Percentiles rank a stretch among this genome's conserved stretches.
Conservation (phyloP, 352 stramenopile genomes). For the Nothophytophthora sp. region DNA sequence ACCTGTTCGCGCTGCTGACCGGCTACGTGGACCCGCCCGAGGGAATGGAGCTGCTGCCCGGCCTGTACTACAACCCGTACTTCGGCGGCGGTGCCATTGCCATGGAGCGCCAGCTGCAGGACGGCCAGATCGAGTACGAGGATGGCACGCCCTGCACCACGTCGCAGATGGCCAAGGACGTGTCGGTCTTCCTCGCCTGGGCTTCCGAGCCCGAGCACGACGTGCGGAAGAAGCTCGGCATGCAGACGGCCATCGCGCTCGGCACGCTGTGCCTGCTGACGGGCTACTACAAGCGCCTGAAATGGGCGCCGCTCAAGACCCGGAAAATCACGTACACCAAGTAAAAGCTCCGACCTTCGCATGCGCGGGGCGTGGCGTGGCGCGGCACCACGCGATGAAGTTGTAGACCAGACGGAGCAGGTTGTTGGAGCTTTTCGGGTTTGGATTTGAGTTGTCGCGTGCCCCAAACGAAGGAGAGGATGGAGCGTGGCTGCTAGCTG, state of each 20-base stretch:
- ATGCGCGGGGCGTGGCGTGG: conserved; percentile 8
- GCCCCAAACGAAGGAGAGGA: conserved; percentile 9
- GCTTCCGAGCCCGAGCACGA: conserved; percentile 97
- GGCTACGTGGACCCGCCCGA: conserved; percentile 96
- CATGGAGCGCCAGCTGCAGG: conserved; percentile 97
- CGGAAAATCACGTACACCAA: conserved; percentile 99
- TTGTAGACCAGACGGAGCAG: conserved; percentile 16
- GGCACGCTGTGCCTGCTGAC: conserved; percentile 91
- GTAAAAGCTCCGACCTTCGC: conserved; percentile 45
- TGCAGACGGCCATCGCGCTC: conserved; percentile 94
- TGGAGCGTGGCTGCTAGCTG: conserved; percentile 10
- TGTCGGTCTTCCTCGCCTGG: conserved; percentile 98
- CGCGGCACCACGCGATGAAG: conserved; percentile 6
- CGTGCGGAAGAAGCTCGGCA: conserved; percentile 97
- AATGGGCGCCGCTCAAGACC: conserved; percentile 98
- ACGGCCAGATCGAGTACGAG: conserved; percentile 98
- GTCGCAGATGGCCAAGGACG: conserved; percentile 98
- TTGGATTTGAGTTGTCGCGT: conserved; percentile 13
- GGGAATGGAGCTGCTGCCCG: conserved; percentile 82
- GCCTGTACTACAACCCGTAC: conserved; percentile 99
- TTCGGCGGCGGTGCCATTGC: conserved; percentile 98
- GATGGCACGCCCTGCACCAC: conserved; percentile 97
- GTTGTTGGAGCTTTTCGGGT: conserved; percentile 9
- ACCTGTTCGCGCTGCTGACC: conserved; percentile 97
- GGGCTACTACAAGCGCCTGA: conserved; percentile 99